Conservation (phyloP, 2,329 filamentous ascomycete genomes). For the Clarireedia monteithiana region DNA sequence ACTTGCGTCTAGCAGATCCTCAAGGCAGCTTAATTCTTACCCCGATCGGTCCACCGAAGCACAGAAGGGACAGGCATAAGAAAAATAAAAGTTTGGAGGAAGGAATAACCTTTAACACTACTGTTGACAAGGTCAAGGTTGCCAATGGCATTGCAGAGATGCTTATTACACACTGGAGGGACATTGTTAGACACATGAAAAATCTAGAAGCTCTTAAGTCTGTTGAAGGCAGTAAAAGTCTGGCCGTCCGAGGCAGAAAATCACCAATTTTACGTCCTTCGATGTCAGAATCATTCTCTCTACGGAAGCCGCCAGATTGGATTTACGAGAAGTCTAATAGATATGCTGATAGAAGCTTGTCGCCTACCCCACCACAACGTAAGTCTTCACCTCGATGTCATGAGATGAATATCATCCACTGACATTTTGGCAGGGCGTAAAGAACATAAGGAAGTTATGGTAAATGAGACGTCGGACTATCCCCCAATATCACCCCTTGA, state of each 20-base stretch:
- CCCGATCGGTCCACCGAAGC: slow-evolving; percentile 32
- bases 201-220: slow-evolving; percentile 30
- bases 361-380: slow-evolving; percentile 31
- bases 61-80: slow-evolving; percentile 35
- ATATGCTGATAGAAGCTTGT: slow-evolving; percentile 24
- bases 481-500: slow-evolving; percentile 1
- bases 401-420: neutral
- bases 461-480: neutral
- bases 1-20: slow-evolving; percentile 25
- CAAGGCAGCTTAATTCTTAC: slow-evolving; percentile 22
- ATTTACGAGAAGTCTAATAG: slow-evolving; percentile 17
- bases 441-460: neutral
- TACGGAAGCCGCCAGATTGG: slow-evolving; percentile 34
- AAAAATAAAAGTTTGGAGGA: slow-evolving; percentile 22
- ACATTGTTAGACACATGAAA: slow-evolving; percentile 53
- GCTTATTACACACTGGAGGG: slow-evolving; percentile 58
- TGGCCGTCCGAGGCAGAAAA: slow-evolving; percentile 12
- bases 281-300: slow-evolving; percentile 34
- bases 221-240: slow-evolving; percentile 9
- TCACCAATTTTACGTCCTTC: slow-evolving; percentile 32
- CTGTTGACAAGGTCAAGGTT: slow-evolving; percentile 48
- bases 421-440: neutral
- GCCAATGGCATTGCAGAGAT: slow-evolving; percentile 56
- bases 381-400: slow-evolving; percentile 18
- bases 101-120: slow-evolving; percentile 16